Conservation (phyloP, 2,329 filamentous ascomycete genomes). For the Aspergillus nomiae region DNA sequence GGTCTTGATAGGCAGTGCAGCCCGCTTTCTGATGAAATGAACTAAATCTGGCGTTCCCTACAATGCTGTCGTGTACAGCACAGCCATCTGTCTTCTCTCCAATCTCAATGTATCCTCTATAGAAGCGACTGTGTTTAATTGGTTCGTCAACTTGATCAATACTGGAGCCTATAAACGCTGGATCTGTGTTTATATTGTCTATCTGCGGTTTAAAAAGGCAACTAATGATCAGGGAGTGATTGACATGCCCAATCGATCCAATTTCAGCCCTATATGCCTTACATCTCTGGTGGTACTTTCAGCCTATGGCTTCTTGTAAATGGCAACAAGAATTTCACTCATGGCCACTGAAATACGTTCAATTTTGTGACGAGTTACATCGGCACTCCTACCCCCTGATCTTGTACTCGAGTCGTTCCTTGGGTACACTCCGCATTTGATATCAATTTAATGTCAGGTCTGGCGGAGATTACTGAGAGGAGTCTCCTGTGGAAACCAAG, state of each 20-base stretch:
- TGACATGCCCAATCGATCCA: not conserved
- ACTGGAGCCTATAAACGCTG: not conserved
- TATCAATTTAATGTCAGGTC: not conserved
- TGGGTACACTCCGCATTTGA: not conserved
- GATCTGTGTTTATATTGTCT: not conserved
- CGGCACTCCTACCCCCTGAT: not conserved
- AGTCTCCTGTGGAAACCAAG: not conserved
- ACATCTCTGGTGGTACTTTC: not conserved
- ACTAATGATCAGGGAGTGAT: not conserved
- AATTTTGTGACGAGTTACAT: not conserved
- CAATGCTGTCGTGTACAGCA: not conserved
- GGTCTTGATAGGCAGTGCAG: not conserved
- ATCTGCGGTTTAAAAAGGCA: not conserved
- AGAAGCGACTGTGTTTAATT: not conserved
- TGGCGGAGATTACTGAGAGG: not conserved
- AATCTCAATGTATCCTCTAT: not conserved
- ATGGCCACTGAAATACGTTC: not conserved
- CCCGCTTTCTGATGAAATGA: not conserved
- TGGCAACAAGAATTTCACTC: not conserved
- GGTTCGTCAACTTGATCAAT: not conserved
- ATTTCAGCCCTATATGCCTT: not conserved
- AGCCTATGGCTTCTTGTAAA: not conserved
- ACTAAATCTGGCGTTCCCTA: not conserved
- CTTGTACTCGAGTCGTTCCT: not conserved
- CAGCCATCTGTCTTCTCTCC: not conserved